phyloP scores from a whole-genome alignment of 2,329 filamentous ascomycete species.

The Sphaerulina musiva region DNA sequence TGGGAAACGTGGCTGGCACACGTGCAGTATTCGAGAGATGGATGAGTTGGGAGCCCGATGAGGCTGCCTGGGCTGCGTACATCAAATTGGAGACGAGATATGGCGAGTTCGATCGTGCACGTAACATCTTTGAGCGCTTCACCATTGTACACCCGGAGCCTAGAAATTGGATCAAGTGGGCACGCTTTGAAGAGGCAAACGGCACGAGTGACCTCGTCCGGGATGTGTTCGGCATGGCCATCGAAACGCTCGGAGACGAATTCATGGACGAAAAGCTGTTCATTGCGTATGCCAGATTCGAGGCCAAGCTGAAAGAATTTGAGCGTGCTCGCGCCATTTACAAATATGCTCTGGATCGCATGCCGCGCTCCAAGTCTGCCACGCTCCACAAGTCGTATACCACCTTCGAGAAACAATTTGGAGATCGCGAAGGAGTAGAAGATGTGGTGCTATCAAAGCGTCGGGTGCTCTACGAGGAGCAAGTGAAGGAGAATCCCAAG shows the following conservation, averaged over 20 bases:
- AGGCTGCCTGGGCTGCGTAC: slow-evolving; percentile 90
- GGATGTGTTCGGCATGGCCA: slow-evolving; percentile 81
- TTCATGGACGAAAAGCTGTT: slow-evolving; percentile 96
- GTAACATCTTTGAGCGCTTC: slow-evolving; percentile 82
- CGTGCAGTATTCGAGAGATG: slow-evolving; percentile 93
- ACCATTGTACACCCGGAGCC: slow-evolving; percentile 90
- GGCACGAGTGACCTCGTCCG: slow-evolving; percentile 87
- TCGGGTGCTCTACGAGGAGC: slow-evolving; percentile 86
- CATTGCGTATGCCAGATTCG: slow-evolving; percentile 90
- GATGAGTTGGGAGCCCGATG: slow-evolving; percentile 97
- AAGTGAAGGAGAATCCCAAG: slow-evolving; percentile 86
- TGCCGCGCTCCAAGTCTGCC: slow-evolving; percentile 80
- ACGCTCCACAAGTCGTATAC: slow-evolving; percentile 89
- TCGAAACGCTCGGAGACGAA: slow-evolving; percentile 85
- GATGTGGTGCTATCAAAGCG: slow-evolving; percentile 94
- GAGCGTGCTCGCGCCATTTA: slow-evolving; percentile 91
- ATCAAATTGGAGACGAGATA: slow-evolving; percentile 97
- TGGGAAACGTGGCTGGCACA: slow-evolving; percentile 87
- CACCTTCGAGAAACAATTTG: slow-evolving; percentile 96
- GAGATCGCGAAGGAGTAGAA: slow-evolving; percentile 85
- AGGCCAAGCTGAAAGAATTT: slow-evolving; percentile 90
- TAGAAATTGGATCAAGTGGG: slow-evolving; percentile 98
- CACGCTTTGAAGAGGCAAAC: slow-evolving; percentile 91
- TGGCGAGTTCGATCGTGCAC: slow-evolving; percentile 81
- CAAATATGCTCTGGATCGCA: slow-evolving; percentile 88